Percentiles rank a stretch among this genome's conserved stretches.
Evolutionary conservation across 2,329 filamentous ascomycete species (phyloP).

Genomic region (Byssothecium circinans): DNA sequence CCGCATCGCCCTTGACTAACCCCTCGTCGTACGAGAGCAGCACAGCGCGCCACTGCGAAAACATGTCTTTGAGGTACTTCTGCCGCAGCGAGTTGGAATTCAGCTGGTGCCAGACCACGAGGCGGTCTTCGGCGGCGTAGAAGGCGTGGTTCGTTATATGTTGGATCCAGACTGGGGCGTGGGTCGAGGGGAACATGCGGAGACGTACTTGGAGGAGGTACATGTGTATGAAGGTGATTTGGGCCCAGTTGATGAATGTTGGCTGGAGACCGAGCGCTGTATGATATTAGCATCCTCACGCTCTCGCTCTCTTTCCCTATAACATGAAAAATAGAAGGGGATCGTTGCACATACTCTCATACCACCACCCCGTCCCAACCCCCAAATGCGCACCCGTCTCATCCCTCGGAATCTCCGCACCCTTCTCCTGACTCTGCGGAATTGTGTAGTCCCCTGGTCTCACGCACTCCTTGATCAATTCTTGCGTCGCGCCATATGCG

Average conservation of each 20-base stretch:
- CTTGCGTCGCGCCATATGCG: slow-evolving; percentile 77
- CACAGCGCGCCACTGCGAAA: slow-evolving; percentile 87
- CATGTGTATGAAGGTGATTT: slow-evolving; percentile 95
- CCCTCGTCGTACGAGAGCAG: slow-evolving; percentile 85
- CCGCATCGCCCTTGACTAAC: slow-evolving; percentile 72
- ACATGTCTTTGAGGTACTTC: slow-evolving; percentile 79
- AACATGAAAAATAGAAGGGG: neutral
- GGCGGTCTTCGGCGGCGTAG: slow-evolving; percentile 80
- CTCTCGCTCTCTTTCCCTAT: neutral
- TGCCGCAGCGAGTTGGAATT: slow-evolving; percentile 58
- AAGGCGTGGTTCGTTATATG: slow-evolving; percentile 96
- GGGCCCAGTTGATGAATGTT: slow-evolving; percentile 94
- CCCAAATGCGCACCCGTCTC: slow-evolving; percentile 83
- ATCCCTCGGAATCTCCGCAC: slow-evolving; percentile 68
- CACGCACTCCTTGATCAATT: slow-evolving; percentile 75
- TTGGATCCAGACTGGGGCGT: slow-evolving; percentile 77
- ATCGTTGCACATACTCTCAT: slow-evolving; percentile 63
- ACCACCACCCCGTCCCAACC: slow-evolving; percentile 75
- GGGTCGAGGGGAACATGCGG: slow-evolving; percentile 71
- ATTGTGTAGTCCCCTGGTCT: slow-evolving; percentile 76
- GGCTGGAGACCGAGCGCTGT: slow-evolving; percentile 76
- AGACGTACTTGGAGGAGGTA: slow-evolving; percentile 85
- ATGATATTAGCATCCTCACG: slow-evolving; percentile 12
- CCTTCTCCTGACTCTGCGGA: slow-evolving; percentile 65
- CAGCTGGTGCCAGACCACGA: slow-evolving; percentile 77